Percentiles rank a stretch among this genome's conserved stretches.
These are phyloP conservation scores for Potentilla sterilis DNA, from an alignment of 306 rosid genomes.

Conservation along the genomic window DNA sequence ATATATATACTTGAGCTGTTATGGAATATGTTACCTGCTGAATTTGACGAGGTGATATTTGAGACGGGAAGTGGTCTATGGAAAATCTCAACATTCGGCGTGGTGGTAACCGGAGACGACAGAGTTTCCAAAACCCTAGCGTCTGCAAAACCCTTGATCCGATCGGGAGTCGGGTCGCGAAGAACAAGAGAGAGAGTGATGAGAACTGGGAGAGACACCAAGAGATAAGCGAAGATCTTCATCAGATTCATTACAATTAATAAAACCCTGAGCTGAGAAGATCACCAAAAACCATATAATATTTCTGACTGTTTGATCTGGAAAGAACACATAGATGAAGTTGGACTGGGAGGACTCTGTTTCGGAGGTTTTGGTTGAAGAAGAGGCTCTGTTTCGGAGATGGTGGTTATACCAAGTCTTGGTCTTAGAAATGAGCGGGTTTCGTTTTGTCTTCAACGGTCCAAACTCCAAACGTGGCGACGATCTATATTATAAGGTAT, in stretches of 20 bases:
- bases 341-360: not conserved
- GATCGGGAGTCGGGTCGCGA: conserved; percentile 27
- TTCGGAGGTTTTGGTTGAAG: not conserved
- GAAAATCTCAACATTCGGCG: not conserved
- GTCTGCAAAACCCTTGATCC: conserved; percentile 23
- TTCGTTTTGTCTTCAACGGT: conserved; percentile 10
- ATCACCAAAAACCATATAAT: not conserved
- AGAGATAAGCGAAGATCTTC: conserved; percentile 28
- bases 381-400: conserved; percentile 7
- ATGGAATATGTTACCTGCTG: not conserved
- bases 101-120: not conserved
- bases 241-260: conserved; percentile 26
- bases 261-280: conserved; percentile 7
- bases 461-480: conserved; percentile 16
- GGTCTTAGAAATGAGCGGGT: conserved; percentile 10
- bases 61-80: not conserved
- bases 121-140: conserved; percentile 28
- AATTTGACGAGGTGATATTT: not conserved
- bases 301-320: not conserved
- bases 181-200: conserved; percentile 27
- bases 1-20: not conserved
- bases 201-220: conserved; percentile 35
- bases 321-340: not conserved
- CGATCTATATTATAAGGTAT: not conserved
- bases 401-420: not conserved